These are phyloP conservation scores for Ramaria sp. DNA, from an alignment of 768 basidiomycete genomes.

Conservation along the genomic window DNA sequence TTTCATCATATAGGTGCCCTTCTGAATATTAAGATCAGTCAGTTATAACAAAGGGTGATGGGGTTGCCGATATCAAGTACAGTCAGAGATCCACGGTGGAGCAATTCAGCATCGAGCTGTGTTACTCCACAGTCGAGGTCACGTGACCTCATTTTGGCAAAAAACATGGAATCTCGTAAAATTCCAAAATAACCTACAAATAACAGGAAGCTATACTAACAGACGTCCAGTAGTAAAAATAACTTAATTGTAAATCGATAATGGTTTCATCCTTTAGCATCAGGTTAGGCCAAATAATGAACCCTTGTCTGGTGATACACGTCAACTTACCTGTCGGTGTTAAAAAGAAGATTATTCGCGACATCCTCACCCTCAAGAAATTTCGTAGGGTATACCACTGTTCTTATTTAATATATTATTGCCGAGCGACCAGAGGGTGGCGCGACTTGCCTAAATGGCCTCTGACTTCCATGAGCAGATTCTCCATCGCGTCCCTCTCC, in stretches of 20 bases:
- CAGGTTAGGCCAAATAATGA: conserved; percentile 6
- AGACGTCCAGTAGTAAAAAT: background rate
- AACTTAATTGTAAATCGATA: conserved; percentile 58
- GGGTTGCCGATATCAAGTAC: no score
- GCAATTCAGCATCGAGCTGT: no score
- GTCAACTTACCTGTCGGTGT: conserved; percentile 57
- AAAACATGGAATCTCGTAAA: no score
- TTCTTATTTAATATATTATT: background rate
- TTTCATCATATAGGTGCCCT: no score
- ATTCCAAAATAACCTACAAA: no score
- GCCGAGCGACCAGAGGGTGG: background rate
- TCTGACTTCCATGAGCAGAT: conserved; percentile 56
- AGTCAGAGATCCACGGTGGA: no score
- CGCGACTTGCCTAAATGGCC: conserved; percentile 78
- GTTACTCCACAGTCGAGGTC: no score
- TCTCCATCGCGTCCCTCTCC: conserved; percentile 88
- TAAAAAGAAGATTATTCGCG: conserved; percentile 89
- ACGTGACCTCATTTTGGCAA: no score
- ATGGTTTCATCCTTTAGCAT: conserved; percentile 44
- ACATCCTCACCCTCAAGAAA: conserved; percentile 92
- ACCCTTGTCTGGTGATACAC: background rate
- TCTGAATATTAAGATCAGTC: no score
- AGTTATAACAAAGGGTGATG: no score
- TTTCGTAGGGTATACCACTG: conserved; percentile 74
- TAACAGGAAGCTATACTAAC: no score